Conservation (phyloP, 805 yeast genomes). For the Nakazawaea anatomiae region DNA sequence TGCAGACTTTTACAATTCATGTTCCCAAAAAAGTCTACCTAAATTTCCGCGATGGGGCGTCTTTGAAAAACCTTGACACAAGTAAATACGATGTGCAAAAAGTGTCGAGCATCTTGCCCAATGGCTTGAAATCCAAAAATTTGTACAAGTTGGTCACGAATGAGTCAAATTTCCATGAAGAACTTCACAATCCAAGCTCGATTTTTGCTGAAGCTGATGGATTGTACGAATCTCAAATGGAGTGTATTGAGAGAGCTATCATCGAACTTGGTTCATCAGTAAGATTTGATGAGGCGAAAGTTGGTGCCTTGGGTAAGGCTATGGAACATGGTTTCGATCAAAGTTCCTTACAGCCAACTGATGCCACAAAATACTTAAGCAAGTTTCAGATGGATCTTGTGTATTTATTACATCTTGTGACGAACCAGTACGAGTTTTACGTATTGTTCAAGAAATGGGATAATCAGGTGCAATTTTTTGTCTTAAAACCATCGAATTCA, state of each 20-base stretch:
- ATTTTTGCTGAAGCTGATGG: slow-evolving; percentile 58
- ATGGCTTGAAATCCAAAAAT: slow-evolving; percentile 47
- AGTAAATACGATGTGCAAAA: slow-evolving; percentile 38
- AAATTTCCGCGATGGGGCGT: slow-evolving; percentile 46
- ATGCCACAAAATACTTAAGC: slow-evolving; percentile 47
- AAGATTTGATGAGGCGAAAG: slow-evolving; percentile 56
- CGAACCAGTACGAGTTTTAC: slow-evolving; percentile 73
- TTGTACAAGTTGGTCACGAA: slow-evolving; percentile 65
- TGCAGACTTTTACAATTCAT: slow-evolving; percentile 68
- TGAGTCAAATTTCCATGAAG: slow-evolving; percentile 54
- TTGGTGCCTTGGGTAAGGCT: slow-evolving; percentile 86
- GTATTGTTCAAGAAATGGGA: slow-evolving; percentile 64
- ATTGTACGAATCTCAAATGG: slow-evolving; percentile 70
- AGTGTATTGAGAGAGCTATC: slow-evolving; percentile 64
- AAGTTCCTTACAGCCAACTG: slow-evolving; percentile 43
- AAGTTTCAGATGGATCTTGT: slow-evolving; percentile 51
- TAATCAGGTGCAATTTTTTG: slow-evolving; percentile 40
- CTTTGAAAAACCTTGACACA: slow-evolving; percentile 26
- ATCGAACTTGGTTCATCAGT: slow-evolving; percentile 75
- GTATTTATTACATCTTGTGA: slow-evolving; percentile 61
- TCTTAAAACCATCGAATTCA: slow-evolving; percentile 60
- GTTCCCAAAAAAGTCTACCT: slow-evolving; percentile 72
- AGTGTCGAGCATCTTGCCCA: slow-evolving; percentile 62
- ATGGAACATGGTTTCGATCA: slow-evolving; percentile 77
- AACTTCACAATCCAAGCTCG: slow-evolving; percentile 51